Evolutionary conservation across 768 basidiomycete species (phyloP), one percentile per base, ranked within the genome.

Genomic region (Melanogaster broomeanus): DNA sequence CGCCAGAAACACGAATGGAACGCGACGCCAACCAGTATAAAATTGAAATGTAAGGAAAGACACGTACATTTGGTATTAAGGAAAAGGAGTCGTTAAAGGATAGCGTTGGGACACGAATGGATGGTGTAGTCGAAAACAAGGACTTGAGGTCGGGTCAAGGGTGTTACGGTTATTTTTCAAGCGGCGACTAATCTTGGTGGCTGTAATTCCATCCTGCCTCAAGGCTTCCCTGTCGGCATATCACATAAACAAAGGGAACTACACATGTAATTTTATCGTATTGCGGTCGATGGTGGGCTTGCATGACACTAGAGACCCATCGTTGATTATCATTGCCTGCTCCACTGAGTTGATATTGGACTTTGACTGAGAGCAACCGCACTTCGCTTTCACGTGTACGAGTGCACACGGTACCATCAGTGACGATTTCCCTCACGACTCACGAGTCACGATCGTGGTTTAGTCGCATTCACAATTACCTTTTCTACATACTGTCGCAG

Each of bases 131-230:
- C 67, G 46, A 69, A 69, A 69, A 71, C 52, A 40, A 71, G 61
- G 63, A 57, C 55, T 28, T 54, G 45, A 47, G 57, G 62, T 61
- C 69, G 67, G 69, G 67, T 71, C 65, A 71, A 69, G 67, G 69
- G 67, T 67, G 69, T 61, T n/a, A 39, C 69, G 67, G 67, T 61
- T 69, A 57, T 63, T 69, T 69, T 69, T 69, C 52, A 67, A 65
- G 67, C 67, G 67, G 67, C 65, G 67, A 67, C 60, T 24, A 15
- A 60, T 47, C 31, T n/a, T 0, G 1, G 67, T 69, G 67, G 67
- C 69, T 21, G 57, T 62, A 52, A 15, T 0, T 16, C 48, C 30
- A 25, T 27, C 10, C n/a, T 10, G 44, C 59, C 31, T 48, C 51
- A 35, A 45, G 39, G n/a, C n/a, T 48, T 45, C 25, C 41, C n/a